These are phyloP conservation scores for Aspergillus olivimuriae DNA, from an alignment of 495 filamentous ascomycete genomes.

Conservation along the genomic window DNA sequence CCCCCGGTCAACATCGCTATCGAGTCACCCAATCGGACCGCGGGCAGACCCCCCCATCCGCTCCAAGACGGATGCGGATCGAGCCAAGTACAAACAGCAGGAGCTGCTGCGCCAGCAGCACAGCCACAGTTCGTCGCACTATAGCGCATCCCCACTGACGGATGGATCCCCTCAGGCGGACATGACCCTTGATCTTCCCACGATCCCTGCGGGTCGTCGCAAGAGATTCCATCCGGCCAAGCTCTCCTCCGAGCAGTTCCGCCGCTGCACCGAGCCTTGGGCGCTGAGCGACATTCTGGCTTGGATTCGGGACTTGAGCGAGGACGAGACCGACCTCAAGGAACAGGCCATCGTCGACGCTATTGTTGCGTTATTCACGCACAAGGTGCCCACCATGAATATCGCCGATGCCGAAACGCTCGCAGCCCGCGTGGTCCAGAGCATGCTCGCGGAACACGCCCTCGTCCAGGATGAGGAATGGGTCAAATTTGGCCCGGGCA, in stretches of 20 bases:
- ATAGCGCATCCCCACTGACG: conserved; percentile 33
- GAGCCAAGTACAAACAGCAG: conserved; percentile 49
- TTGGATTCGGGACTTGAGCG: conserved; percentile 85
- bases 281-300: conserved; percentile 78
- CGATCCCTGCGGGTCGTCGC: conserved; percentile 60
- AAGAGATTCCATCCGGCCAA: conserved; percentile 86
- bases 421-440: conserved; percentile 67
- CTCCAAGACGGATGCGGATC: conserved; percentile 90
- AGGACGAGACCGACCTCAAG: conserved; percentile 77
- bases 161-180: conserved; percentile 31
- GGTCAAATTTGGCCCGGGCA: conserved; percentile 80
- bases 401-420: conserved; percentile 92
- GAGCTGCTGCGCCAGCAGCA: conserved; percentile 47
- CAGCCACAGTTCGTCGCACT: conserved; percentile 6
- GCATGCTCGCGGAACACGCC: conserved; percentile 74
- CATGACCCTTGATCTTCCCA: conserved; percentile 61
- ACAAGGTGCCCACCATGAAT: conserved; percentile 98
- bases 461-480: conserved; percentile 92
- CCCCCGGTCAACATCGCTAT: conserved; percentile 80
- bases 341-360: conserved; percentile 77
- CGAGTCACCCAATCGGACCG: conserved; percentile 73
- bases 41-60: conserved; percentile 74
- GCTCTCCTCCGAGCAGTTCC: conserved; percentile 75
- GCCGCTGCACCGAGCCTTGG: conserved; percentile 85
- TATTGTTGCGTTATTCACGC: conserved; percentile 83